These are phyloP conservation scores for Geotrichum restrictum DNA, from an alignment of 1,139 yeast genomes.

Conservation along the genomic window DNA sequence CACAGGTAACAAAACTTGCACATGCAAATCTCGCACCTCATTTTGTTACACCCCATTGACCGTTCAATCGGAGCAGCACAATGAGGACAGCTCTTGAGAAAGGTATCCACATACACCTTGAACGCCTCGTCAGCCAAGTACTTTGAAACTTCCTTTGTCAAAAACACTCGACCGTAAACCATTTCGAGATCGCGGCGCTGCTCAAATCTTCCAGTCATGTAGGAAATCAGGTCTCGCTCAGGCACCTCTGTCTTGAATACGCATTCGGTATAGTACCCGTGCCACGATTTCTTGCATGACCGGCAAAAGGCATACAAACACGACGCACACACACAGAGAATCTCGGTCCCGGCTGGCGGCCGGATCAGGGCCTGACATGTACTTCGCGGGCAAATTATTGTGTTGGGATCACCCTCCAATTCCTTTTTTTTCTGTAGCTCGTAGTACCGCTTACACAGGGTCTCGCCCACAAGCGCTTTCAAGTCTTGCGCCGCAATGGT, in stretches of 20 bases:
- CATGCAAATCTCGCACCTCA: constrained; percentile 54
- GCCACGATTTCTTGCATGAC: constrained; percentile 63
- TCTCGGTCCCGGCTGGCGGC: constrained; percentile 40
- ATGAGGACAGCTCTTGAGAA: constrained; percentile 52
- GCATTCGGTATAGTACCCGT: constrained; percentile 53
- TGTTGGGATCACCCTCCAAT: constrained; percentile 50
- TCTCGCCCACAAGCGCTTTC: constrained; percentile 34
- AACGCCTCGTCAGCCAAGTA: constrained; percentile 50
- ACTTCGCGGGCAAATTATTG: constrained; percentile 53
- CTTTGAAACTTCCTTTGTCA: constrained; percentile 46
- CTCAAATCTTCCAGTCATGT: constrained; percentile 40
- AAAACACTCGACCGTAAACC: constrained; percentile 49
- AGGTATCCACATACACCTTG: constrained; percentile 44
- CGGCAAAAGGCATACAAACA: constrained; percentile 61
- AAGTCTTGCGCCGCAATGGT: constrained; percentile 23
- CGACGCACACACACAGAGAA: constrained; percentile 51
- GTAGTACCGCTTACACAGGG: constrained; percentile 42
- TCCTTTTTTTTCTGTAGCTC: constrained; percentile 42
- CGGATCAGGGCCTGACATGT: constrained; percentile 46
- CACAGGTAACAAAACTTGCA: constrained; percentile 57
- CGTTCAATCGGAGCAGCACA: constrained; percentile 56
- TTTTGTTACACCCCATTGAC: constrained; percentile 65
- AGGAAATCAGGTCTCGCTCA: constrained; percentile 41
- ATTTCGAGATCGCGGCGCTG: constrained; percentile 44
- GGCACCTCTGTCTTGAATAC: constrained; percentile 44